phyloP scores from a whole-genome alignment of 1,139 yeast species.

The Fermentozyma sake region DNA sequence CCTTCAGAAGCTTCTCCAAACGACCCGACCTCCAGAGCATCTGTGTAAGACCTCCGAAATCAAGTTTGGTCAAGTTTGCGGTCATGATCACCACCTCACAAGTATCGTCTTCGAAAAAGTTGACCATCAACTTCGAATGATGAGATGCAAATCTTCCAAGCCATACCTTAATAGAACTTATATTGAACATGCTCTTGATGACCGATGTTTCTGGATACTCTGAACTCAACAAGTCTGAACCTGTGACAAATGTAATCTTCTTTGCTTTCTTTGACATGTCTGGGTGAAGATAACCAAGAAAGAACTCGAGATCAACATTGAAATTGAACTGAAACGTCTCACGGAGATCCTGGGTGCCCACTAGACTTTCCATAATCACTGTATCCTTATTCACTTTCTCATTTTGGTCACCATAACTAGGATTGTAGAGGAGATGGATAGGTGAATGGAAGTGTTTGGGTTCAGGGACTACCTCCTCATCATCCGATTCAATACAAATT shows the following conservation, averaged over 20 bases:
- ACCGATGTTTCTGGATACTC: conserved; percentile 9
- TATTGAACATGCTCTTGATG: conserved; percentile 18
- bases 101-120: conserved; percentile 38
- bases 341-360: conserved; percentile 14
- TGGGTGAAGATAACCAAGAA: conserved; percentile 31
- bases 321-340: conserved; percentile 50
- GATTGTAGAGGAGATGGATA: conserved; percentile 22
- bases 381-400: conserved; percentile 21
- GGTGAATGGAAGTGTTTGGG: conserved; percentile 15
- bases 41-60: conserved; percentile 56
- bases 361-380: conserved; percentile 14
- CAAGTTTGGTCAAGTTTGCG: conserved; percentile 51
- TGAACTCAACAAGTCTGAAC: conserved; percentile 17
- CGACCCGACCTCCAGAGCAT: conserved; percentile 61
- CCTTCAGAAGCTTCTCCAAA: conserved; percentile 13
- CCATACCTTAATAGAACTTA: conserved; percentile 27
- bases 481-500: conserved; percentile 4
- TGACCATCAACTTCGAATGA: conserved; percentile 65
- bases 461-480: conserved; percentile 1
- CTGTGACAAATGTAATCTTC: conserved; percentile 30
- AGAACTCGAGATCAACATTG: conserved; percentile 37
- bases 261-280: conserved; percentile 14
- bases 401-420: conserved; percentile 15
- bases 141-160: conserved; percentile 47
- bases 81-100: conserved; percentile 50